Evolutionary conservation across 2,329 filamentous ascomycete genomes (phyloP).

Genomic region (Alternaria infectoria): DNA sequence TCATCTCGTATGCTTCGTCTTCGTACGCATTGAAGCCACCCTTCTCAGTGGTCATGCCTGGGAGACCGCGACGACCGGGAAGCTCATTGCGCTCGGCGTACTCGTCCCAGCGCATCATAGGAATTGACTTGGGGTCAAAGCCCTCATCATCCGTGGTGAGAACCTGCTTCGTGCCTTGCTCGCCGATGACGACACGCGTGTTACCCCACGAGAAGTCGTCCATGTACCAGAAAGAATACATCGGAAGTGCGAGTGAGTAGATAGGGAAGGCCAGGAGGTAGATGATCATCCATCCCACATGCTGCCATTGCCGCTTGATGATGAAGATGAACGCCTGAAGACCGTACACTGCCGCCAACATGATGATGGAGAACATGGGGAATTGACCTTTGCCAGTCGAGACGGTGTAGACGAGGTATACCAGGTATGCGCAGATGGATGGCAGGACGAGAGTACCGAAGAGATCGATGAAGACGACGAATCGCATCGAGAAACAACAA

Average conservation of each 20-base stretch:
- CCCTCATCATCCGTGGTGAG: constrained; percentile 80
- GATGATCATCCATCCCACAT: constrained; percentile 99
- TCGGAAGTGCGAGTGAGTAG: constrained; percentile 85
- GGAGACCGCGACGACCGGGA: constrained; percentile 82
- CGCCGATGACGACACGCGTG: constrained; percentile 94
- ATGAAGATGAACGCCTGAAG: constrained; percentile 96
- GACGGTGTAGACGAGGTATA: constrained; percentile 82
- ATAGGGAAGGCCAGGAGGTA: constrained; percentile 96
- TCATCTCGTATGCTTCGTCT: constrained; percentile 89
- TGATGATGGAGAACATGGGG: constrained; percentile 84
- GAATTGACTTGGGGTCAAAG: constrained; percentile 91
- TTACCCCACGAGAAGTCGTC: constrained; percentile 99
- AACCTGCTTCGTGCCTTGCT: constrained; percentile 90
- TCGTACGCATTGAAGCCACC: constrained; percentile 65
- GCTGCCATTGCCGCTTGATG: constrained; percentile 96
- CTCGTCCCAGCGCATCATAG: constrained; percentile 95
- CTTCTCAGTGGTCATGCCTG: constrained; percentile 63
- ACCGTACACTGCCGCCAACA: constrained; percentile 91
- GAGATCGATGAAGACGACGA: constrained; percentile 93
- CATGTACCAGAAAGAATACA: constrained; percentile 99
- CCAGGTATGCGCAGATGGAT: constrained; percentile 85
- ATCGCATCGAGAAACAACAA: constrained; percentile 98
- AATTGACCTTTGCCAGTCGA: constrained; percentile 74
- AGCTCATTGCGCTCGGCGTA: constrained; percentile 87
- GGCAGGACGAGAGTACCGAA: constrained; percentile 91